Percentiles rank a stretch among this genome's conserved stretches.
Conservation (phyloP, 176 grass and related monocot genomes). For the Carex parvula region DNA sequence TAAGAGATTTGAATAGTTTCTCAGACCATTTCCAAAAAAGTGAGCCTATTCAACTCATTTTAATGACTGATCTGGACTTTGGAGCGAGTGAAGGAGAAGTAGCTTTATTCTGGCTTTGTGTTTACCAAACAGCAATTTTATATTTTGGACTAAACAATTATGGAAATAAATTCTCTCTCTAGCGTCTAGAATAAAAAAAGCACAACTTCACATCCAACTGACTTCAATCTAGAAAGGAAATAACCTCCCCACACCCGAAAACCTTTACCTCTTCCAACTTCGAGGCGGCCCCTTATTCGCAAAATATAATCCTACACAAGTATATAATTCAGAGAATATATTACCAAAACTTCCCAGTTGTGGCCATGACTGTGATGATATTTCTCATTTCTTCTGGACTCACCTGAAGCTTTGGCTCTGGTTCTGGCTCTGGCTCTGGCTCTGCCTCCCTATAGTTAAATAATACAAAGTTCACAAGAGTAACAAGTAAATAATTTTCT, state of each 20-base stretch:
- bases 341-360: slow-evolving; percentile 91
- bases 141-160: background rate
- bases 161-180: too few species aligned
- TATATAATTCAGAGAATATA: slow-evolving; percentile 17
- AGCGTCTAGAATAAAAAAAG: background rate
- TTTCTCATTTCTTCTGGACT: slow-evolving; percentile 66
- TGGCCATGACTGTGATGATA: slow-evolving; percentile 77
- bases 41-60: background rate
- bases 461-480: slow-evolving; percentile 21
- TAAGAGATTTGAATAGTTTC: background rate
- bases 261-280: background rate
- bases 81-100: background rate
- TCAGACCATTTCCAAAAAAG: background rate
- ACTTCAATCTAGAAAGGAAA: background rate
- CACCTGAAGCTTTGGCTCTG: slow-evolving; percentile 35
- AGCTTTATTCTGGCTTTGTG: background rate
- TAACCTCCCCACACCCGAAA: background rate
- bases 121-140: background rate
- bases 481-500: background rate
- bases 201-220: background rate
- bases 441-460: slow-evolving; percentile 44
- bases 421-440: slow-evolving; percentile 30
- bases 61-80: background rate
- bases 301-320: slow-evolving; percentile 5
- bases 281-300: background rate